Percentiles rank a stretch among this genome's conserved stretches.
phyloP scores from a whole-genome alignment of 768 basidiomycete species.

The Cyclocybe aegerita region DNA sequence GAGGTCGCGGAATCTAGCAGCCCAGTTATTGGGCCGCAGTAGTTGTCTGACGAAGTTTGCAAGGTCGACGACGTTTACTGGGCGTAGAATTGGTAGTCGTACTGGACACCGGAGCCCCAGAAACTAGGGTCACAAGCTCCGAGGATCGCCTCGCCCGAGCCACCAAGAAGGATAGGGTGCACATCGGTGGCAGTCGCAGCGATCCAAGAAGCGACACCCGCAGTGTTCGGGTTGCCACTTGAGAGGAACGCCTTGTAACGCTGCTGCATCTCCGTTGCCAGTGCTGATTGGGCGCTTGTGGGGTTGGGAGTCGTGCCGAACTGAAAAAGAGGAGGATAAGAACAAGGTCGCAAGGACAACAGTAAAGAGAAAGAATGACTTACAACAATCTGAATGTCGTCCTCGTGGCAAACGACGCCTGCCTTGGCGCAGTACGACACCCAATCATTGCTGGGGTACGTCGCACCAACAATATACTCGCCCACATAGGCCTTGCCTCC shows the following conservation, averaged over 20 bases:
- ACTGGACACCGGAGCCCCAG: constrained; percentile 64
- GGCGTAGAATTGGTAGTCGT: constrained; percentile 70
- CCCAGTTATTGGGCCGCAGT: too few species aligned
- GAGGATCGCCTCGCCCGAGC: constrained; percentile 45
- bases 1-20: neutral
- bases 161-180: constrained; percentile 62
- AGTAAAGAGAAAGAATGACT: constrained; percentile 23
- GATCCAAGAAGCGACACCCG: constrained; percentile 51
- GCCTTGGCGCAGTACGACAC: constrained; percentile 54
- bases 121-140: constrained; percentile 65
- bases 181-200: constrained; percentile 50
- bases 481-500: constrained; percentile 73
- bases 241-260: constrained; percentile 67
- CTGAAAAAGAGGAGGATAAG: constrained; percentile 18
- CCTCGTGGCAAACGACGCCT: constrained; percentile 74
- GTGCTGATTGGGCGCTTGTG: constrained; percentile 51
- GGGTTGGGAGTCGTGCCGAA: constrained; percentile 62
- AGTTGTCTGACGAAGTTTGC: neutral
- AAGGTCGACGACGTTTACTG: constrained; percentile 26
- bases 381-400: constrained; percentile 80
- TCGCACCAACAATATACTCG: constrained; percentile 60
- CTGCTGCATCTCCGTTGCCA: constrained; percentile 65
- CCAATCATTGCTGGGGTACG: constrained; percentile 66
- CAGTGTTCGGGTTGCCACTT: constrained; percentile 61
- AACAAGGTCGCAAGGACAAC: constrained; percentile 1